phyloP scores from a whole-genome alignment of 2,329 filamentous ascomycete species.

The Aureobasidium sp. region DNA sequence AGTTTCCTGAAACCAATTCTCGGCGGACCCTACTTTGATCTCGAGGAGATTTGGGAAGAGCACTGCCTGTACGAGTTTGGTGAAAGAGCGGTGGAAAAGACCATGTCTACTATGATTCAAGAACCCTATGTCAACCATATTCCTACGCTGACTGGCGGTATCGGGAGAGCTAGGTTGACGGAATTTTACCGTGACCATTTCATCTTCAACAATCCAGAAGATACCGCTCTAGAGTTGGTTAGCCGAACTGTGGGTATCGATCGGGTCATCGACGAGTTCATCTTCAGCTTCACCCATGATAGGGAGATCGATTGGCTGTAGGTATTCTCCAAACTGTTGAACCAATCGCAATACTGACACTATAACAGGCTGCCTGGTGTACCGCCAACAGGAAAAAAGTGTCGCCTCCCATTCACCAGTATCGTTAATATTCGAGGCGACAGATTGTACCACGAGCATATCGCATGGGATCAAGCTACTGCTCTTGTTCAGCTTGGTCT shows the following conservation, averaged over 20 bases:
- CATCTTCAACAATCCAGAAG: slow-evolving; percentile 44
- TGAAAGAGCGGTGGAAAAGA: slow-evolving; percentile 20
- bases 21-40: slow-evolving; percentile 52
- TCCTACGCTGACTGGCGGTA: slow-evolving; percentile 37
- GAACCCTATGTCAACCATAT: slow-evolving; percentile 29
- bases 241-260: slow-evolving; percentile 50
- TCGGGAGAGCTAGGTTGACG: slow-evolving; percentile 33
- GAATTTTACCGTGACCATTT: slow-evolving; percentile 51
- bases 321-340: slow-evolving; percentile 21
- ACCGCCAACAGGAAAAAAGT: slow-evolving; percentile 44
- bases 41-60: slow-evolving; percentile 30
- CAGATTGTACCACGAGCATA: slow-evolving; percentile 47
- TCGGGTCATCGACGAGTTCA: slow-evolving; percentile 51
- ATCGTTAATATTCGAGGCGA: slow-evolving; percentile 46
- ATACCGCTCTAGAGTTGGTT: slow-evolving; percentile 45
- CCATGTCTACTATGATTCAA: slow-evolving; percentile 23
- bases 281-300: slow-evolving; percentile 52
- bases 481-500: slow-evolving; percentile 49
- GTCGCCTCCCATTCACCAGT: slow-evolving; percentile 46
- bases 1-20: slow-evolving; percentile 55
- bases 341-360: slow-evolving; percentile 15
- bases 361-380: slow-evolving; percentile 49
- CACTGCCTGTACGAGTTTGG: slow-evolving; percentile 46
- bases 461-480: slow-evolving; percentile 53
- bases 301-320: slow-evolving; percentile 69